These are phyloP conservation scores for Plasmodium vivax DNA, from an alignment of 169 alveolate species.

Conservation along the genomic window DNA sequence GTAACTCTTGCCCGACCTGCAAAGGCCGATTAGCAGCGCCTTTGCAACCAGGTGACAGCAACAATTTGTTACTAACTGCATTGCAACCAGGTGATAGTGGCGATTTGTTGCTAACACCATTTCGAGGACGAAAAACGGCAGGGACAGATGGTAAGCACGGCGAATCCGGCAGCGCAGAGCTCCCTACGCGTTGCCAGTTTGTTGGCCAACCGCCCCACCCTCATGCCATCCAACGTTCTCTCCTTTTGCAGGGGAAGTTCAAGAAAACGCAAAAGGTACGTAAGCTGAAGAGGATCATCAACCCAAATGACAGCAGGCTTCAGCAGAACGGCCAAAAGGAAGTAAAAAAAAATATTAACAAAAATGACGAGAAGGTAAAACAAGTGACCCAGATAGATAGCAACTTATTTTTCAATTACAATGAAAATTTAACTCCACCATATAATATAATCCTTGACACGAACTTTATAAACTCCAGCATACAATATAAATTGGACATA, in stretches of 20 bases:
- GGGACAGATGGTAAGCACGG: background rate
- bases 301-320: slow-evolving; percentile 81
- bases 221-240: background rate
- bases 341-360: slow-evolving; percentile 19
- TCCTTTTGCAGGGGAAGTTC: slow-evolving; percentile 75
- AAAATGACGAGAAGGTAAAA: slow-evolving; percentile 20
- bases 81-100: background rate
- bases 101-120: background rate
- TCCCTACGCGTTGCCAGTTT: background rate
- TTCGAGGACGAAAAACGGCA: background rate
- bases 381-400: slow-evolving; percentile 75
- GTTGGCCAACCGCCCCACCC: background rate
- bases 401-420: slow-evolving; percentile 87
- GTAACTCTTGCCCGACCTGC: background rate
- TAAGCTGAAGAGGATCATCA: slow-evolving; percentile 79
- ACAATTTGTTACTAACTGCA: background rate
- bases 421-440: slow-evolving; percentile 97
- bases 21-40: no score
- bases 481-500: slow-evolving; percentile 97
- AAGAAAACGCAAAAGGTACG: slow-evolving; percentile 81
- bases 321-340: slow-evolving; percentile 65
- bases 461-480: slow-evolving; percentile 98
- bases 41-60: background rate
- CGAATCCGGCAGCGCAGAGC: background rate
- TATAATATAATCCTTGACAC: slow-evolving; percentile 98